These are phyloP conservation scores for Ustilago nuda DNA, from an alignment of 1,284 basidiomycete species.

Conservation along the genomic window DNA sequence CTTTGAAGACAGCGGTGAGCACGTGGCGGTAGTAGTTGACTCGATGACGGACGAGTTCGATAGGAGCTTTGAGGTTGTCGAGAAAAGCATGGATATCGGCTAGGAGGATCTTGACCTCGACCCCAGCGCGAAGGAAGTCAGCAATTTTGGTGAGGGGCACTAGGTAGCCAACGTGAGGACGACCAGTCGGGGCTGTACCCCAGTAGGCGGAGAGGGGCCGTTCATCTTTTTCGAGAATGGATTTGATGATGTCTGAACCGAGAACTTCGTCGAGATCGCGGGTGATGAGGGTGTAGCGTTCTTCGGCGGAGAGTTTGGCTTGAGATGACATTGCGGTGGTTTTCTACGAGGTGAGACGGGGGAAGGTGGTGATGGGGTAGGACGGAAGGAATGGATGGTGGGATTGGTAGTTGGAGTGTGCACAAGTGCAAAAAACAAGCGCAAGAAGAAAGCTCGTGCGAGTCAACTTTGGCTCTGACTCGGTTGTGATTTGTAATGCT, in stretches of 20 bases:
- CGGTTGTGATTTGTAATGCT: constrained; percentile 17
- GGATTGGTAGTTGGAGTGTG: not conserved
- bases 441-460: constrained; percentile 19
- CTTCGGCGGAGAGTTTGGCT: constrained; percentile 71
- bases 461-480: constrained; percentile 14
- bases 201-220: constrained; percentile 57
- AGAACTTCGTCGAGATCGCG: constrained; percentile 88
- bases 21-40: constrained; percentile 90
- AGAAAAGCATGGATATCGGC: constrained; percentile 98
- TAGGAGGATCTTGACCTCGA: constrained; percentile 89
- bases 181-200: constrained; percentile 93
- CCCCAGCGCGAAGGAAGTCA: constrained; percentile 92
- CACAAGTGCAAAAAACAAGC: not conserved
- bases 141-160: constrained; percentile 95
- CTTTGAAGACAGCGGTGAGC: constrained; percentile 83
- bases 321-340: constrained; percentile 30
- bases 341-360: not conserved
- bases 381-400: not conserved
- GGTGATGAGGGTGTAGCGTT: constrained; percentile 86
- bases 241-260: constrained; percentile 84
- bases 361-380: not conserved
- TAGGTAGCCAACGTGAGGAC: constrained; percentile 95
- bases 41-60: constrained; percentile 90
- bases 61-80: constrained; percentile 95
- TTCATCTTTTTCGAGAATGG: constrained; percentile 78